Conservation (phyloP, 2,329 filamentous ascomycete species). For the Nemania sp. region DNA sequence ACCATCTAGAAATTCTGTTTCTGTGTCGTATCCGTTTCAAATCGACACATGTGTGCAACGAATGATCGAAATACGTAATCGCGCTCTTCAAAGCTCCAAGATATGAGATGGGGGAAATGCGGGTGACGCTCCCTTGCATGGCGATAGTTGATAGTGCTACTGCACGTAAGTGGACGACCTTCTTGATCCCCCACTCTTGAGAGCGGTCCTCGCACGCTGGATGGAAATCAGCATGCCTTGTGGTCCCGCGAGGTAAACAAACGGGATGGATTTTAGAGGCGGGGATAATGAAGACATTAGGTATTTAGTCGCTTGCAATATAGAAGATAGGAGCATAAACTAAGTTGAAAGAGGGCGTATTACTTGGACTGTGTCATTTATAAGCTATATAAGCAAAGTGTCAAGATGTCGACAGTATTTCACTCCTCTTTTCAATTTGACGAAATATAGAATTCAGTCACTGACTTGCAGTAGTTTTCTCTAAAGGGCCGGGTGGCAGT, state of each 20-base stretch:
- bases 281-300: too few species aligned
- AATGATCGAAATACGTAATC: not conserved
- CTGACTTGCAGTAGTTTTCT: slow-evolving; percentile 45
- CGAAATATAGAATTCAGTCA: too few species aligned
- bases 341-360: too few species aligned
- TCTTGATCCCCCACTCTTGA: not conserved
- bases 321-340: not conserved
- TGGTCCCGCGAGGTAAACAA: not conserved
- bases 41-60: too few species aligned
- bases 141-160: not conserved
- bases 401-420: slow-evolving; percentile 8
- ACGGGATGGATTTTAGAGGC: not conserved
- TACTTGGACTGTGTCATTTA: not conserved
- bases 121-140: too few species aligned
- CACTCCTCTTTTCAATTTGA: not conserved
- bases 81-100: too few species aligned
- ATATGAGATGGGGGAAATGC: too few species aligned
- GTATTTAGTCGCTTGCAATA: not conserved
- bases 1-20: not conserved
- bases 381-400: not conserved
- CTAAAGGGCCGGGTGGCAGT: slow-evolving; percentile 51
- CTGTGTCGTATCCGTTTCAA: not conserved
- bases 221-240: not conserved
- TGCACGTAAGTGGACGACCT: not conserved
- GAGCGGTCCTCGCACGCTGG: not conserved